Conservation (phyloP, 164 flowering plant species). For the Vitis vinifera region ASM3070453v1 NC_081823.1:10497501-10498000, state of each 20-base stretch:
- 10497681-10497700: not conserved
- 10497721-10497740: not conserved
- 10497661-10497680: not conserved
- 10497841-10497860: not conserved
- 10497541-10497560: constrained; percentile 94
- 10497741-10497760: not conserved
- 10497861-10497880: not conserved
- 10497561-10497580: constrained; percentile 89
- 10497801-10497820: not conserved
- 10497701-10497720: not conserved
- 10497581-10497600: constrained; percentile 80
- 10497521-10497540: constrained; percentile 21
- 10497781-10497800: not conserved
- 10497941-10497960: not conserved
- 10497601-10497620: constrained; percentile 84
- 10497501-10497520: not conserved
- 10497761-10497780: no score
- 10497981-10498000: no score
- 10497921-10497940: not conserved
- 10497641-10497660: constrained; percentile 1
- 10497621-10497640: constrained; percentile 53
- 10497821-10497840: not conserved
- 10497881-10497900: not conserved
- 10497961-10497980: not conserved
- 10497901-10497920: not conserved